Conservation (phyloP, 2,329 filamentous ascomycete species). For the Lecanicillium sp. region DNA sequence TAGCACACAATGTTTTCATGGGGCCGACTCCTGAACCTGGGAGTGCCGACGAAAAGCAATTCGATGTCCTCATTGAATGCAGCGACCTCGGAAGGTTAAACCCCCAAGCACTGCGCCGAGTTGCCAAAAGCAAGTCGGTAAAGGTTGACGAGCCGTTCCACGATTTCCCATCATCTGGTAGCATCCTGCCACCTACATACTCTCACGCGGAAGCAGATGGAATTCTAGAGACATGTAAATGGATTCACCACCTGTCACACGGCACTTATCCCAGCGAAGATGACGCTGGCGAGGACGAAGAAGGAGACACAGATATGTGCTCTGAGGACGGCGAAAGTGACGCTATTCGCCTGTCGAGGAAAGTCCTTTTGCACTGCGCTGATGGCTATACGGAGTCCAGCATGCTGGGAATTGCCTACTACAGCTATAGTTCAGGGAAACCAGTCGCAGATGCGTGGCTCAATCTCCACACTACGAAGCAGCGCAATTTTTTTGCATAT, state of each 20-base stretch:
- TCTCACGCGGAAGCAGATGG: conserved; percentile 76
- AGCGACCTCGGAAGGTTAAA: conserved; percentile 77
- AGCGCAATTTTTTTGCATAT: conserved; percentile 94
- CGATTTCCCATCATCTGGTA: conserved; percentile 95
- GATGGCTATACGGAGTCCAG: conserved; percentile 96
- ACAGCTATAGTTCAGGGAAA: conserved; percentile 80
- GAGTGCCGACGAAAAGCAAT: conserved; percentile 51
- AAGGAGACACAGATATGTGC: conserved; percentile 15
- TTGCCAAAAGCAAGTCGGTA: conserved; percentile 49
- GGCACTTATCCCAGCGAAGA: conserved; percentile 35
- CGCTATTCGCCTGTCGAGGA: conserved; percentile 39
- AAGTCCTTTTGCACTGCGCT: conserved; percentile 83
- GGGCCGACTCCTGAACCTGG: conserved; percentile 74
- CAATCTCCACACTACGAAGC: conserved; percentile 68
- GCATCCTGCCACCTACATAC: conserved; percentile 77
- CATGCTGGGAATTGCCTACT: conserved; percentile 82
- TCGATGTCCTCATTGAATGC: conserved; percentile 82
- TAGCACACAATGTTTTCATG: conserved; percentile 82
- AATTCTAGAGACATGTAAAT: conserved; percentile 78
- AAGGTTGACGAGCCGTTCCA: conserved; percentile 24
- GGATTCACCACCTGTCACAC: conserved; percentile 80
- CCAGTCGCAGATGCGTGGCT: conserved; percentile 84
- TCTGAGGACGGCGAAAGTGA: conserved; percentile 17
- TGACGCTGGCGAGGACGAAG: conserved; percentile 22
- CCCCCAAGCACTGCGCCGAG: conserved; percentile 52